phyloP scores from a whole-genome alignment of 257 asterid genomes.

The Echium plantagineum region DNA sequence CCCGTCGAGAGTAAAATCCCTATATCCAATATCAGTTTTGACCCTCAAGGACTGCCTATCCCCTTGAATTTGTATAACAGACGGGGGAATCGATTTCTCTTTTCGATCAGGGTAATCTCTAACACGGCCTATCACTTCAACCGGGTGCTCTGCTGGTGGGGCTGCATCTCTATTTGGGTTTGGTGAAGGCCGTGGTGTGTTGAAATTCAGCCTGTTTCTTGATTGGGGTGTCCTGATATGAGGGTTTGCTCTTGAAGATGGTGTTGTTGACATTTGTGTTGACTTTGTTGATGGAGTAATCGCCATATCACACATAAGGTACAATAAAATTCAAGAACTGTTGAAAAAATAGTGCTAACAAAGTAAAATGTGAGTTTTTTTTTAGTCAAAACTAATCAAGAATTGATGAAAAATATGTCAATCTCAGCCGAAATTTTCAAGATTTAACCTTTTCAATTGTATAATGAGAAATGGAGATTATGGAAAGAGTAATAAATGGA shows the following conservation, averaged over 20 bases:
- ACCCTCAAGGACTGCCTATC: constrained; percentile 52
- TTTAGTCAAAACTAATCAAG: no score
- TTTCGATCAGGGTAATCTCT: constrained; percentile 64
- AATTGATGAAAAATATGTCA: no score
- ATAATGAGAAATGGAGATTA: no score
- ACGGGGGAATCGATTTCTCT: constrained; percentile 20
- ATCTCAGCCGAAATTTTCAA: no score
- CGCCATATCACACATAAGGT: neutral
- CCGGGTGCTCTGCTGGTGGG: constrained; percentile 62
- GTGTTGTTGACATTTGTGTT: constrained; percentile 16
- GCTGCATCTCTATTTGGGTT: constrained; percentile 10
- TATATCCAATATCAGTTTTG: constrained; percentile 66
- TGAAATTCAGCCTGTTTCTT: constrained; percentile 47
- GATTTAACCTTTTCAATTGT: no score
- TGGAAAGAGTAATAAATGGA: neutral
- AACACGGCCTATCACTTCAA: constrained; percentile 78
- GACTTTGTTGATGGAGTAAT: no score
- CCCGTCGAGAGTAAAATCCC: constrained; percentile 79
- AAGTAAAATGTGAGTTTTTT: no score
- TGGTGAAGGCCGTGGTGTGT: constrained; percentile 21
- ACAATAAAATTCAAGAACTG: no score
- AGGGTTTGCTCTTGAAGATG: constrained; percentile 24
- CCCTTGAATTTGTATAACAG: constrained; percentile 35
- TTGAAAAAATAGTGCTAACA: no score
- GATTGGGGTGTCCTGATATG: constrained; percentile 57